phyloP scores from a whole-genome alignment of 495 filamentous ascomycete species.

The Aspergillus funiculosus region DNA sequence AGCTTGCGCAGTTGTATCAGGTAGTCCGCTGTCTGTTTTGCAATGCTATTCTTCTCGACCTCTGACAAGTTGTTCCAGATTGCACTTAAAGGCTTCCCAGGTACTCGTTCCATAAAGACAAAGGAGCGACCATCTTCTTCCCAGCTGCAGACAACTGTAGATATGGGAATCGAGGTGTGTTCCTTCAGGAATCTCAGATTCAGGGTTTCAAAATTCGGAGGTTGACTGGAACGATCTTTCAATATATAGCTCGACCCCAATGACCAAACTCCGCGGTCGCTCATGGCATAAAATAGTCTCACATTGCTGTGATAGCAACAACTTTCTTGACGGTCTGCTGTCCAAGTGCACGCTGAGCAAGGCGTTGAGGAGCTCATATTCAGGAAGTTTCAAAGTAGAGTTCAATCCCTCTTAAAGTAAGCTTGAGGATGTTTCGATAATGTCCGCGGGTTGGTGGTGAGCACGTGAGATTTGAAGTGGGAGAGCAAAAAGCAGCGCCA shows the following conservation, averaged over 20 bases:
- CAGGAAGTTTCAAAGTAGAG: background rate
- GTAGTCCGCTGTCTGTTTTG: no score
- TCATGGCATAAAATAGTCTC: conserved; percentile 29
- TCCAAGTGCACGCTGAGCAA: conserved; percentile 27
- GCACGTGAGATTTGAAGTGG: no score
- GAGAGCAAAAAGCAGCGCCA: no score
- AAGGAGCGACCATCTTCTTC: background rate
- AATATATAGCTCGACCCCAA: conserved; percentile 28
- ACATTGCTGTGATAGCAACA: conserved; percentile 30
- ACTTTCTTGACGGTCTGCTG: conserved; percentile 17
- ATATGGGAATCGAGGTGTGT: conserved; percentile 18
- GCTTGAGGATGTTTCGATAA: no score
- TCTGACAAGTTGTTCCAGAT: no score
- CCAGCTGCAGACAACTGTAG: conserved; percentile 2
- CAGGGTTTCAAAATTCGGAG: conserved; percentile 12
- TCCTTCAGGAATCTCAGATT: conserved; percentile 15
- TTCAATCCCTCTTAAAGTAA: no score
- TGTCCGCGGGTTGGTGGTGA: no score
- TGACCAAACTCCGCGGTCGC: conserved; percentile 30
- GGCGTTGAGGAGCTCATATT: background rate
- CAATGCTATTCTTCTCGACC: no score
- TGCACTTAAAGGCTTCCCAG: no score
- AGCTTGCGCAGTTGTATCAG: no score
- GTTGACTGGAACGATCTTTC: conserved; percentile 21
- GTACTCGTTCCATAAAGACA: no score